Evolutionary conservation across 441 rosid species (phyloP).

Genomic region (Raphanus hybrid): DNA sequence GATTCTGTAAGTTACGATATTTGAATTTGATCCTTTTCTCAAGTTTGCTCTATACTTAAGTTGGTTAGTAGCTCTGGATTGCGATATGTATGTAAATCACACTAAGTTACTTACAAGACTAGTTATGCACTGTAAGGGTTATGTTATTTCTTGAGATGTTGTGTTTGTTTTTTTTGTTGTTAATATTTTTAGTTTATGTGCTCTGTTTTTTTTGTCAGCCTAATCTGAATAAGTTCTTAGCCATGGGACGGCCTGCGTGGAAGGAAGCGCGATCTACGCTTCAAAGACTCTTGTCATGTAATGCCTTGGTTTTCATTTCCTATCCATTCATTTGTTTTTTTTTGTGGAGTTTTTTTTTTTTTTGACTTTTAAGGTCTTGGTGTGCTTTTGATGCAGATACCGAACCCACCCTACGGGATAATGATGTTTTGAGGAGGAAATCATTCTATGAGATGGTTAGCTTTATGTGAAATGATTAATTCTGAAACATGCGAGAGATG

Average conservation of each 20-base stretch:
- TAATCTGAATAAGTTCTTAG: constrained; percentile 78
- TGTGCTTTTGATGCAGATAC: constrained; percentile 52
- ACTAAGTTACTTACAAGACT: not conserved
- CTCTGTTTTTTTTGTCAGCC: constrained; percentile 56
- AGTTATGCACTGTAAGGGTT: not conserved
- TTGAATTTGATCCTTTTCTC: constrained; percentile 18
- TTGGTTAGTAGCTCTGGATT: constrained; percentile 4
- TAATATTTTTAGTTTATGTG: constrained; percentile 3
- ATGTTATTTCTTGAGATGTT: not conserved
- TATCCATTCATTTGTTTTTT: constrained; percentile 1
- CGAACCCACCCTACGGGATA: constrained; percentile 72
- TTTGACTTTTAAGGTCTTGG: constrained; percentile 27
- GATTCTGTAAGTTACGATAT: not conserved
- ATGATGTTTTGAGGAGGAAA: constrained; percentile 61
- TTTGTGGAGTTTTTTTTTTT: not conserved
- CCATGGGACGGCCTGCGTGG: constrained; percentile 94
- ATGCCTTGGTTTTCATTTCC: constrained; percentile 19
- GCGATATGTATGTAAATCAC: not conserved
- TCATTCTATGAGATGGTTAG: constrained; percentile 72
- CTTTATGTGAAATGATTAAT: not conserved
- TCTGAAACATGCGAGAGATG: not conserved
- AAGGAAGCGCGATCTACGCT: constrained; percentile 89
- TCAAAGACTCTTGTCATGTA: constrained; percentile 80
- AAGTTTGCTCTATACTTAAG: constrained; percentile 21
- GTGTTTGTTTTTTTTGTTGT: not conserved